These are phyloP conservation scores for Fraxinus sp. DNA, from an alignment of 305 asterid genomes.

Conservation along the genomic window DNA sequence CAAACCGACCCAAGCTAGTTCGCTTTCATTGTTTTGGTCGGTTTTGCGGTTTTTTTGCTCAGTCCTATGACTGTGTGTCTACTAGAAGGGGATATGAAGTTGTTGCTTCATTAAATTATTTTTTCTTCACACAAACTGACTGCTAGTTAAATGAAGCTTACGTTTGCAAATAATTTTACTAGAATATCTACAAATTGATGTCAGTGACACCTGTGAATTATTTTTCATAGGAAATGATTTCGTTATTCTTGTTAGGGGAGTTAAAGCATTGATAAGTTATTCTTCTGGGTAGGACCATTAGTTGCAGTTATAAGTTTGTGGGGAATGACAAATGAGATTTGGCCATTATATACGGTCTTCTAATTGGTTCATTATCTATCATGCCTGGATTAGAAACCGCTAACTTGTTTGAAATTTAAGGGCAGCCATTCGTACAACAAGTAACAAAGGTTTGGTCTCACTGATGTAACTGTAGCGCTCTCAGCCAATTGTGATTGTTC, in stretches of 20 bases:
- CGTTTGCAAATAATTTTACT: background rate
- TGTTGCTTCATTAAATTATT: background rate
- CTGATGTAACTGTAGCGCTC: background rate
- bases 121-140: background rate
- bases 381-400: background rate
- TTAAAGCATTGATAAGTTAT: background rate
- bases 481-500: background rate
- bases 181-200: background rate
- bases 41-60: background rate
- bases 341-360: slow-evolving; percentile 1
- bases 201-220: background rate
- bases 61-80: background rate
- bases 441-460: background rate
- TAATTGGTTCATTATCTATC: background rate
- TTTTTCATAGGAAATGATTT: background rate
- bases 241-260: background rate
- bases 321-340: background rate
- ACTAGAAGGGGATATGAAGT: background rate
- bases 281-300: background rate
- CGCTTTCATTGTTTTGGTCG: background rate
- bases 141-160: background rate
- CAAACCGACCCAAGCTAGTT: background rate
- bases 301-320: background rate
- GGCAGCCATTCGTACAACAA: background rate
- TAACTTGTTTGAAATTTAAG: background rate